Evolutionary conservation across 768 basidiomycete genomes (phyloP), one percentile per base, ranked within the genome.

Genomic region (Mycena venus): DNA sequence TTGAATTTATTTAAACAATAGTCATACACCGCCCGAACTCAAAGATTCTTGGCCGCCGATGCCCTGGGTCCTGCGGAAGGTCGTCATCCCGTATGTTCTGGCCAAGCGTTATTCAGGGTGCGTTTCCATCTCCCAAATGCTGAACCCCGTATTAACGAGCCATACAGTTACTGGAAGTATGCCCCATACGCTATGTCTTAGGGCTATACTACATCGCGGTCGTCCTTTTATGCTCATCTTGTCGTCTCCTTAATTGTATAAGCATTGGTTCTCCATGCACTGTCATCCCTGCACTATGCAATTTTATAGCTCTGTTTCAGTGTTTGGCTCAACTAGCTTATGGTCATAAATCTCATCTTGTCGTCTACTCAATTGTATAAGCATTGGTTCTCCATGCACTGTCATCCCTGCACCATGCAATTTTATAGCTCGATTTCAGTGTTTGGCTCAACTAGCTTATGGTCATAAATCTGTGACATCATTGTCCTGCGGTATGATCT

Each of bases 141-240:
- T 68, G 59, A 70, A 25, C 42, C 38, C 31, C 38, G n/a, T 56
- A 6, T 32, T 56, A 40, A n/a, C 34, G 1, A 31, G 59, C 27
- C 10, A 19, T 44, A 31, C 68, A 86, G 84, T 14, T 86, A 86
- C 69, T 85, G 84, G 85, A 84, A 85, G 73, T 85, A 84, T 42
- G 77, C 83, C 11, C 83, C 84, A 12, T 84, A 84, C 62, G 31
- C 80, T 7, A 75, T 83, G 76, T 80, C 83, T 31, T 83, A 40
- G 75, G 55, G 42, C 42, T 47, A 23, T 58, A 58, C 31, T 25
- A 25, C 31, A 42, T 42, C 11, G 56, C 56, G 32, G 56, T 21
- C 14, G 36, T 59, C 31, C 42, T 31, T 25, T 42, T 38, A 38
- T 42, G 19, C 14, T 47, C 27, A 31, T 44, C 42, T 47, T 27